Evolutionary conservation across 768 basidiomycete genomes (phyloP).

Genomic region (Phylloporus rhodoxanthus): DNA sequence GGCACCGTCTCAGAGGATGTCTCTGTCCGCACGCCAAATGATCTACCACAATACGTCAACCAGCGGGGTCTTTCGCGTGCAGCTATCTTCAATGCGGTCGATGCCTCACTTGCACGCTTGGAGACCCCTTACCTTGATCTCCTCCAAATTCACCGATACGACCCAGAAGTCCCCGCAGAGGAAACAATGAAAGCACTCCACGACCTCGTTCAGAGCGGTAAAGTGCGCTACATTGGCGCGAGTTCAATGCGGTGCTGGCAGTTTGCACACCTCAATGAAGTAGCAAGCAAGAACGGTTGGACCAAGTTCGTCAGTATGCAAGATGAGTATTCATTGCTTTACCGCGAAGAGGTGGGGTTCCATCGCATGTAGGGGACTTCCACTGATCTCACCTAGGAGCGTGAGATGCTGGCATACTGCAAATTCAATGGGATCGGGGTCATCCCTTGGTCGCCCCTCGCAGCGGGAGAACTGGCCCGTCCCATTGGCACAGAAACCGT

Average conservation of each 20-base stretch:
- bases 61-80: constrained; percentile 32
- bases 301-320: constrained; percentile 56
- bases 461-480: constrained; percentile 35
- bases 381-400: constrained; percentile 29
- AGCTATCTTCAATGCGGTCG: constrained; percentile 36
- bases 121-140: constrained; percentile 35
- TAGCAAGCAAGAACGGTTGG: constrained; percentile 41
- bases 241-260: constrained; percentile 45
- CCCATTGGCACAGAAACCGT: constrained; percentile 27
- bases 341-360: constrained; percentile 43
- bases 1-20: constrained; percentile 11
- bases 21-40: neutral
- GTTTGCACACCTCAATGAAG: constrained; percentile 39
- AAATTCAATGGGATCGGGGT: constrained; percentile 45
- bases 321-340: constrained; percentile 47
- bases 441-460: constrained; percentile 48
- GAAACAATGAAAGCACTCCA: constrained; percentile 50
- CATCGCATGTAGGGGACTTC: neutral
- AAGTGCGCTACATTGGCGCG: constrained; percentile 47
- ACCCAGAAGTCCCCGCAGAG: constrained; percentile 31
- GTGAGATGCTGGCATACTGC: constrained; percentile 42
- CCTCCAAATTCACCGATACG: constrained; percentile 43
- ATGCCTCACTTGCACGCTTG: constrained; percentile 34
- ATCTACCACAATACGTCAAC: constrained; percentile 23
- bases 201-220: constrained; percentile 43